Percentiles rank a stretch among this genome's conserved stretches.
These are phyloP conservation scores for Choiromyces venosus DNA, from an alignment of 495 filamentous ascomycete genomes.

Conservation along the genomic window DNA sequence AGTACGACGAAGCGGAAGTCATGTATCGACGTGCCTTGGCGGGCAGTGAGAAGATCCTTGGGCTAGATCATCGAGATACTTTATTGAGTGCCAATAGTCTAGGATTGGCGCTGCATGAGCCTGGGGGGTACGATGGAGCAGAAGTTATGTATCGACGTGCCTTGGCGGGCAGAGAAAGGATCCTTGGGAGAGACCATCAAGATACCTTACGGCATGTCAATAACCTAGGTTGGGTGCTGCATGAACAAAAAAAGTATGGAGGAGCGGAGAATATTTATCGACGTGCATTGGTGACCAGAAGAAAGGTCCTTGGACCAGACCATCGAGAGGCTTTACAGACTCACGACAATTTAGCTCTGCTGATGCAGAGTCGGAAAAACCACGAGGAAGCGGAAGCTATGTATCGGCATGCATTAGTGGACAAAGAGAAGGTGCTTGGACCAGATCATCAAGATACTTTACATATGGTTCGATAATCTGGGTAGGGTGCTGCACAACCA, in stretches of 20 bases:
- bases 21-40: conserved; percentile 19
- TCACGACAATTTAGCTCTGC: conserved; percentile 5
- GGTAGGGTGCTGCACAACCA: too few species aligned
- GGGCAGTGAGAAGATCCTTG: conserved; percentile 26
- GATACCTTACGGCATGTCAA: conserved; percentile 23
- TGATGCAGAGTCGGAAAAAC: too few species aligned
- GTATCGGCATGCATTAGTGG: too few species aligned
- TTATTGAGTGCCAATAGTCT: conserved; percentile 16
- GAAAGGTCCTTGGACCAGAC: conserved; percentile 18
- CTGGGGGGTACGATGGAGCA: conserved; percentile 14
- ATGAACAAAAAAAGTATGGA: too few species aligned
- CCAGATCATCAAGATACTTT: conserved; percentile 18
- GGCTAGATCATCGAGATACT: conserved; percentile 19
- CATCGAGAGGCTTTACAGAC: conserved; percentile 9
- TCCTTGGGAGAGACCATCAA: conserved; percentile 10
- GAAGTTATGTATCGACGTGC: conserved; percentile 12
- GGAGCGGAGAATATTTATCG: too few species aligned
- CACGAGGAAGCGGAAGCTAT: too few species aligned
- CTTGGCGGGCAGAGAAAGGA: conserved; percentile 8
- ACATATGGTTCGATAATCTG: too few species aligned
- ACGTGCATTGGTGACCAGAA: too few species aligned
- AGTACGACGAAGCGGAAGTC: conserved; percentile 11
- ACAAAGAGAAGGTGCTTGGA: conserved; percentile 17
- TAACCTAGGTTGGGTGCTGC: too few species aligned
- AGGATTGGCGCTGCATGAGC: conserved; percentile 14